Evolutionary conservation across 306 rosid genomes (phyloP).

Genomic region (Potentilla sterilis): DNA sequence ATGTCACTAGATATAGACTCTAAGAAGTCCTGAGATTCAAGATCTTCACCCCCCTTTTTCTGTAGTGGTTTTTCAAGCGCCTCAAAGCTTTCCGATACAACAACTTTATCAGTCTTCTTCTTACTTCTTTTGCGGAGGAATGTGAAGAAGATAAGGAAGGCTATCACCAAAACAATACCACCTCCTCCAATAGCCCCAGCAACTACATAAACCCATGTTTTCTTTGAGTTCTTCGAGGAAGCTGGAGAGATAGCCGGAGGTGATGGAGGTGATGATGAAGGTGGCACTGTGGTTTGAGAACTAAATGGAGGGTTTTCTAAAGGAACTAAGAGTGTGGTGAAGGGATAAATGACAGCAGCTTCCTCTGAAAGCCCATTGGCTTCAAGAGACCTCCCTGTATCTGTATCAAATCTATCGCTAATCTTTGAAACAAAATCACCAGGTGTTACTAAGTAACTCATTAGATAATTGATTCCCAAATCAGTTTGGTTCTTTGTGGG

Average conservation of each 20-base stretch:
- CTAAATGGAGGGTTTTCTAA: constrained; percentile 57
- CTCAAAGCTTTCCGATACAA: constrained; percentile 22
- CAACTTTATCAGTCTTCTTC: constrained; percentile 24
- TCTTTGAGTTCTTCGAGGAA: constrained; percentile 38
- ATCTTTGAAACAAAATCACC: constrained; percentile 43
- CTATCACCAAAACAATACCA: constrained; percentile 31
- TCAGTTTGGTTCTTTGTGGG: constrained; percentile 71
- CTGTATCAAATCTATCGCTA: constrained; percentile 40
- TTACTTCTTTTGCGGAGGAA: constrained; percentile 16
- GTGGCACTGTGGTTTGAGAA: constrained; percentile 36
- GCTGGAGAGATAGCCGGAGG: constrained; percentile 18
- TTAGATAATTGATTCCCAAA: constrained; percentile 45
- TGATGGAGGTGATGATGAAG: constrained; percentile 36
- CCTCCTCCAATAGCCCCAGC: constrained; percentile 49
- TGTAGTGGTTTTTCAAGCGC: constrained; percentile 2
- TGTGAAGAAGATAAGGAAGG: constrained; percentile 29
- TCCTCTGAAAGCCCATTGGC: constrained; percentile 58
- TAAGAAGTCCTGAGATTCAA: constrained; percentile 38
- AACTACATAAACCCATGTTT: constrained; percentile 62
- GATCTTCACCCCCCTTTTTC: constrained; percentile 25
- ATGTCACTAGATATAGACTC: constrained; percentile 39
- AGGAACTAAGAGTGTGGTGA: constrained; percentile 71
- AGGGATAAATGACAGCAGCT: constrained; percentile 28
- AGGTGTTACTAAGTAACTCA: constrained; percentile 47
- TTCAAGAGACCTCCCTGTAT: constrained; percentile 25